Conservation (phyloP, 129 eudicot genomes). For the Deinandra increscens region DNA sequence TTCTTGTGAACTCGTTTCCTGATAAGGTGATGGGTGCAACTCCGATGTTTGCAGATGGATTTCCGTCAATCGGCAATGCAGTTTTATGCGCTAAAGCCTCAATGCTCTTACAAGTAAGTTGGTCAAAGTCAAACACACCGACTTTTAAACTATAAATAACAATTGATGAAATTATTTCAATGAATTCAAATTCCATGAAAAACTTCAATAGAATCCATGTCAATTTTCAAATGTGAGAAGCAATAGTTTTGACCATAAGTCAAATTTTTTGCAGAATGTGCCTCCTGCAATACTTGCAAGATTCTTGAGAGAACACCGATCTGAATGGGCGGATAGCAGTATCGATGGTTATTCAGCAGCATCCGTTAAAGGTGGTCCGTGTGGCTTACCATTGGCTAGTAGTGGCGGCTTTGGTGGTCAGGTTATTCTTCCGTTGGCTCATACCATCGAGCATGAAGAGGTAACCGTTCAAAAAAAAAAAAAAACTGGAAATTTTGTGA, state of each 20-base stretch:
- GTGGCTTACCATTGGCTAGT: conserved; percentile 65
- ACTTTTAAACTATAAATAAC: background rate
- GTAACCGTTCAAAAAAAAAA: conserved; percentile 28
- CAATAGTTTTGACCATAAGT: background rate
- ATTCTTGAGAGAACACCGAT: conserved; percentile 88
- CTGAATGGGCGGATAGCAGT: conserved; percentile 96
- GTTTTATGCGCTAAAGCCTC: conserved; percentile 92
- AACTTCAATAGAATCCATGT: background rate
- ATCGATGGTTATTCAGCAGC: conserved; percentile 87
- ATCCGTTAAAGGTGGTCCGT: conserved; percentile 77
- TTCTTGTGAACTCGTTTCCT: conserved; percentile 74
- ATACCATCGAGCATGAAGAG: conserved; percentile 96
- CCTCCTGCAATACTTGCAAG: conserved; percentile 90
- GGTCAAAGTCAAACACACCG: conserved; percentile 17
- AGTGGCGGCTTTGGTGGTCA: conserved; percentile 78
- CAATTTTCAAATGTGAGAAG: background rate
- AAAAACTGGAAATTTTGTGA: background rate
- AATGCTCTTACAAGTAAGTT: conserved; percentile 85
- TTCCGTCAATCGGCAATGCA: conserved; percentile 65
- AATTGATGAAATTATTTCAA: background rate
- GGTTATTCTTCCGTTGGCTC: conserved; percentile 94
- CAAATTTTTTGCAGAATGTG: conserved; percentile 60
- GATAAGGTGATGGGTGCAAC: conserved; percentile 65
- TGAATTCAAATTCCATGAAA: background rate
- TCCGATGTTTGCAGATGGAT: conserved; percentile 58